A percentile compares a stretch with the other conserved stretches of the same genome.
Conservation (phyloP, 257 asterid species). For the Penstemon barbatus region DNA sequence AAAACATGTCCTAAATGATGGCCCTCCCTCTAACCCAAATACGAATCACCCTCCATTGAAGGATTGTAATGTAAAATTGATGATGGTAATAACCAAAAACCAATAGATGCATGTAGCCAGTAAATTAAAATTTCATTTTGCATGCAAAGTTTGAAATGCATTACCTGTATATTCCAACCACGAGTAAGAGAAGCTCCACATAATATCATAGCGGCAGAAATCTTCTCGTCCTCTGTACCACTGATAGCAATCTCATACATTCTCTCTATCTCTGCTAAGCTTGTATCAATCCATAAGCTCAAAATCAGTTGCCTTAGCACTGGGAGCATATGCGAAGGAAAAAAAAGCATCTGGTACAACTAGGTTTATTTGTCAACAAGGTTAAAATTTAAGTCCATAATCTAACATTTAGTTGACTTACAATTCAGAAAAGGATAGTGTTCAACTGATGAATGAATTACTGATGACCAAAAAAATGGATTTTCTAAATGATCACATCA, state of each 20-base stretch:
- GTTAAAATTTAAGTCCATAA: slow-evolving; percentile 8
- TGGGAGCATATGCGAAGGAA: slow-evolving; percentile 6
- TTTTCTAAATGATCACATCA: slow-evolving; percentile 2
- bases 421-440: slow-evolving; percentile 5
- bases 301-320: slow-evolving; percentile 60
- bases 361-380: slow-evolving; percentile 16
- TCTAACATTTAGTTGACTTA: slow-evolving; percentile 15
- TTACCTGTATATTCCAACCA: slow-evolving; percentile 99
- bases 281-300: slow-evolving; percentile 65
- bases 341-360: slow-evolving; percentile 24
- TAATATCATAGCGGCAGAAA: slow-evolving; percentile 86
- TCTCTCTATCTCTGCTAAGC: slow-evolving; percentile 98
- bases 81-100: slow-evolving; percentile 3
- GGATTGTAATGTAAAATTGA: slow-evolving; percentile 19
- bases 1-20: slow-evolving; percentile 14
- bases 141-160: slow-evolving; percentile 21
- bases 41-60: slow-evolving; percentile 15
- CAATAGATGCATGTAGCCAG: slow-evolving; percentile 17
- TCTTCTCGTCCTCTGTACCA: slow-evolving; percentile 91
- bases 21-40: neutral
- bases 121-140: slow-evolving; percentile 5
- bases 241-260: slow-evolving; percentile 82
- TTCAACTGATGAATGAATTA: slow-evolving; percentile 26
- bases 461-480: slow-evolving; percentile 14
- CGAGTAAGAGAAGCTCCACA: slow-evolving; percentile 95